These are phyloP conservation scores for Beauveria varroae DNA, from an alignment of 2,329 filamentous ascomycete genomes.

Conservation along the genomic window DNA sequence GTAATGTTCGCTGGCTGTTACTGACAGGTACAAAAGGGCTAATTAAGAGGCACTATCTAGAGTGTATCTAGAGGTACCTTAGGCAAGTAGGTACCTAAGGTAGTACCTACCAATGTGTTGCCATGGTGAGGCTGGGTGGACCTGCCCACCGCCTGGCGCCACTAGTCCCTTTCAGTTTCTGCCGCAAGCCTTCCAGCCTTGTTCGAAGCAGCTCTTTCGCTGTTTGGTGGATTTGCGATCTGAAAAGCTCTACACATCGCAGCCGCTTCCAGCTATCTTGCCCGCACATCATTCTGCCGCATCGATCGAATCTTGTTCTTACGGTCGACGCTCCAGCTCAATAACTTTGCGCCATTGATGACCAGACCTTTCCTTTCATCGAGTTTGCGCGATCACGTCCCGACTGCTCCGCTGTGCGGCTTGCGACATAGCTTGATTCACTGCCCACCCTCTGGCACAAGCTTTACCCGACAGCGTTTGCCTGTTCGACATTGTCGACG, in stretches of 20 bases:
- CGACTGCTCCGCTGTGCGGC: no score
- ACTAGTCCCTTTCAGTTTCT: constrained; percentile 2
- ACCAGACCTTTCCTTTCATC: not conserved
- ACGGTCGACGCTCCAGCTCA: not conserved
- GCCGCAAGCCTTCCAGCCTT: not conserved
- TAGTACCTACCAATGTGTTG: no score
- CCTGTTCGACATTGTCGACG: not conserved
- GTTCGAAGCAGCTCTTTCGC: not conserved
- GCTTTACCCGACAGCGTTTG: no score
- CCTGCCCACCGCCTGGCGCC: not conserved
- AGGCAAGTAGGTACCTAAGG: no score
- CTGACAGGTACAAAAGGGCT: no score
- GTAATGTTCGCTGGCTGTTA: no score
- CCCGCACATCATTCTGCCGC: not conserved
- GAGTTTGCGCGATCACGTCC: not conserved
- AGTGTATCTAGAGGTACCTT: no score
- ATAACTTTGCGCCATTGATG: no score
- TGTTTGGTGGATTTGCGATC: constrained; percentile 6
- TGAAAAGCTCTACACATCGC: not conserved
- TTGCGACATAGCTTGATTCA: no score
- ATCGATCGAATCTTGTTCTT: not conserved
- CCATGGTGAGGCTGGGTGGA: no score
- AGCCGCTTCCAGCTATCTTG: not conserved
- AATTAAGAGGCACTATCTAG: no score
- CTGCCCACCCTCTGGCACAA: no score